A percentile compares a stretch with the other conserved stretches of the same genome.
Evolutionary conservation across 116 monocot species (phyloP).

Genomic region (Trichopus zeylanicus): DNA sequence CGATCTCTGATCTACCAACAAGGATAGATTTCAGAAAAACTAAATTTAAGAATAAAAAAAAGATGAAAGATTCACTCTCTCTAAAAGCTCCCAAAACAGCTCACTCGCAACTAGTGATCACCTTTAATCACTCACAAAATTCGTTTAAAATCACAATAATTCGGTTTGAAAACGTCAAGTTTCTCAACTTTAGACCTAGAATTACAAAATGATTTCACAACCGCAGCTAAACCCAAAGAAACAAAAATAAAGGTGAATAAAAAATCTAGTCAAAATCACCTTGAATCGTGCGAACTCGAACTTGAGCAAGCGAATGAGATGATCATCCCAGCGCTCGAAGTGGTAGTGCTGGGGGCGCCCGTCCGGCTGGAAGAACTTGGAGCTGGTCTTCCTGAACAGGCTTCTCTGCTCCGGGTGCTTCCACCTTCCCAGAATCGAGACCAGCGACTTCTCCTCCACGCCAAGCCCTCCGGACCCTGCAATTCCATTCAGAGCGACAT

Average conservation of each 20-base stretch:
- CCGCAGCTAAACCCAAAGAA: background rate
- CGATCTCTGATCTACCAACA: too few relatives aligned
- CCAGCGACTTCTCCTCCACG: slow-evolving; percentile 43
- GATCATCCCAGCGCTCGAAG: slow-evolving; percentile 45
- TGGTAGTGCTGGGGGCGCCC: slow-evolving; percentile 5
- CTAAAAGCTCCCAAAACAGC: too few relatives aligned
- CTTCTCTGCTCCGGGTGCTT: slow-evolving; percentile 27
- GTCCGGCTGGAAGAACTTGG: slow-evolving; percentile 16
- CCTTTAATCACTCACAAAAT: too few relatives aligned
- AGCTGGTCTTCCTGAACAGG: slow-evolving; percentile 26
- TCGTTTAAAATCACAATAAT: too few relatives aligned
- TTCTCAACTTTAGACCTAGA: too few relatives aligned
- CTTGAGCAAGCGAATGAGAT: slow-evolving; percentile 23
- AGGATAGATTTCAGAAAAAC: too few relatives aligned
- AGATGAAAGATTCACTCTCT: too few relatives aligned
- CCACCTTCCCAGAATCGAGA: slow-evolving; percentile 35
- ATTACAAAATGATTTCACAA: too few relatives aligned
- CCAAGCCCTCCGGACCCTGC: slow-evolving; percentile 47
- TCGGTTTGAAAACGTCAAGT: too few relatives aligned
- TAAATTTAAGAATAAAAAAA: too few relatives aligned
- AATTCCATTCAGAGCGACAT: background rate
- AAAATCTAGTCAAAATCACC: slow-evolving; percentile 16
- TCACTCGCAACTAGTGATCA: too few relatives aligned
- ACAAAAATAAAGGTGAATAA: background rate
- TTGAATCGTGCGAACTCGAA: slow-evolving; percentile 49